phyloP scores from a whole-genome alignment of 805 yeast genomes.

The Lachancea cidri region DNA sequence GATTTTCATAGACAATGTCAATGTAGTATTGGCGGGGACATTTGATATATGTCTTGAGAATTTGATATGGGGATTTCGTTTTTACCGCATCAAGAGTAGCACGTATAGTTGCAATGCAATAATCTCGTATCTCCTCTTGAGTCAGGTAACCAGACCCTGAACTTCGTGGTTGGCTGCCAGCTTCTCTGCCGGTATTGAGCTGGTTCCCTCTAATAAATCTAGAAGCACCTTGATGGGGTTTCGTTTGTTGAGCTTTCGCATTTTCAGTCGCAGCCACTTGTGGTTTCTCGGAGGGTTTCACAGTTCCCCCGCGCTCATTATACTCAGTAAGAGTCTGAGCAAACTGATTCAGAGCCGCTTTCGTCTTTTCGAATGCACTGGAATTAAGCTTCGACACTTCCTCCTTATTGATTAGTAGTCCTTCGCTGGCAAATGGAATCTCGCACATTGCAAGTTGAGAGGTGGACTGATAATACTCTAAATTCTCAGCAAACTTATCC shows the following conservation, averaged over 20 bases:
- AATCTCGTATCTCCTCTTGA: constrained; percentile 28
- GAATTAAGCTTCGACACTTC: constrained; percentile 11
- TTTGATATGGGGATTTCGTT: constrained; percentile 28
- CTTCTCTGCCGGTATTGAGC: background rate
- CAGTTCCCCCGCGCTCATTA: background rate
- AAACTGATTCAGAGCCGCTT: background rate
- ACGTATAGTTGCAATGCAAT: constrained; percentile 25
- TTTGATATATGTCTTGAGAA: constrained; percentile 29
- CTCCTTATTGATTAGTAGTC: constrained; percentile 17
- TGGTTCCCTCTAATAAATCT: background rate
- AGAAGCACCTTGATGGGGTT: background rate
- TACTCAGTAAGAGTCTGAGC: background rate
- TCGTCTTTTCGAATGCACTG: constrained; percentile 1
- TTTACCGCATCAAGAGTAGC: constrained; percentile 25
- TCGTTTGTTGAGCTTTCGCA: background rate
- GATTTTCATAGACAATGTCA: constrained; percentile 24
- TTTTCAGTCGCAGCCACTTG: background rate
- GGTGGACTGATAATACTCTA: background rate
- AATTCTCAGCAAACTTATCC: background rate
- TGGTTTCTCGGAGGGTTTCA: background rate
- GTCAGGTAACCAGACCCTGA: constrained; percentile 20
- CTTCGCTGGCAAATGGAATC: constrained; percentile 13
- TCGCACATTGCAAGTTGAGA: constrained; percentile 6
- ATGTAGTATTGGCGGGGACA: constrained; percentile 29
- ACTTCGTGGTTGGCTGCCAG: background rate